phyloP scores from a whole-genome alignment of 305 asterid species.

The Caryopteris hybrid region DNA sequence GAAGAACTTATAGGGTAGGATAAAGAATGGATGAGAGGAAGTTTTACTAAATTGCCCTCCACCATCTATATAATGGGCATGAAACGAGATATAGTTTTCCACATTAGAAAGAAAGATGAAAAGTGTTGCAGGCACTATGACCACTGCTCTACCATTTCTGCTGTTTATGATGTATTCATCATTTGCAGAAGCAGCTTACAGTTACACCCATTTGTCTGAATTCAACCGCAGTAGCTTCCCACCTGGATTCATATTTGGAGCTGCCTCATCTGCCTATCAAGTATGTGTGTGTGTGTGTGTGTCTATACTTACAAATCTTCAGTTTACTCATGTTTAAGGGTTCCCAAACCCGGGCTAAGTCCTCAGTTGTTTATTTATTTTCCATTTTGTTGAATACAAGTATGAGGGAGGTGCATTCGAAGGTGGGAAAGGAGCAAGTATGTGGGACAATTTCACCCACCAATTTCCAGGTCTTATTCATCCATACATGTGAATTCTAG shows the following conservation, averaged over 20 bases:
- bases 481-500: no score
- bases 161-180: no score
- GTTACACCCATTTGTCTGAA: not conserved
- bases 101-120: not conserved
- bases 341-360: no score
- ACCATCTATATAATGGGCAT: not conserved
- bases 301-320: no score
- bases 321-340: no score
- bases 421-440: constrained; percentile 48
- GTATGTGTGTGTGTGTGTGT: no score
- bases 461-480: constrained; percentile 28
- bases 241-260: constrained; percentile 49
- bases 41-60: not conserved
- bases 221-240: constrained; percentile 38
- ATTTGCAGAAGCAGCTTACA: not conserved
- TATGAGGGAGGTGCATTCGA: constrained; percentile 42
- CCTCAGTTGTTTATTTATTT: not conserved
- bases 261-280: constrained; percentile 56
- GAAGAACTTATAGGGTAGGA: no score
- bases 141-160: no score
- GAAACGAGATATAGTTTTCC: not conserved
- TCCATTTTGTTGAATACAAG: not conserved
- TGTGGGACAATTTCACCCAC: constrained; percentile 48
- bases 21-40: not conserved
- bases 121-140: not conserved